These are phyloP conservation scores for Toxicodendron radicans DNA, from an alignment of 345 rosid species.

Conservation along the genomic window DNA sequence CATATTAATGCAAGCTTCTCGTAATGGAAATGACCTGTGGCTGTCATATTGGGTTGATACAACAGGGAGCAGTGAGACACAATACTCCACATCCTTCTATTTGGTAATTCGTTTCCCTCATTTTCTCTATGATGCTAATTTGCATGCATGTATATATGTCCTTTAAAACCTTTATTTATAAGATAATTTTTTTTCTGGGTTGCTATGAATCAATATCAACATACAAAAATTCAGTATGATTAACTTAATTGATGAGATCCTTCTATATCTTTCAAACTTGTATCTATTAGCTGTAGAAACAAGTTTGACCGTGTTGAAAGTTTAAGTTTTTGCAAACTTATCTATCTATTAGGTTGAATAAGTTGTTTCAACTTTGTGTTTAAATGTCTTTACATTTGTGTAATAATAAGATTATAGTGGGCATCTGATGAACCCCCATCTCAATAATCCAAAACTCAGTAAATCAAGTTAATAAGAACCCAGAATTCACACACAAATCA, in stretches of 20 bases:
- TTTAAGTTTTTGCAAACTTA: not conserved
- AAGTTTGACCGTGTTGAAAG: not conserved
- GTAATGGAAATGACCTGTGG: conserved; percentile 94
- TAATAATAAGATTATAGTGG: not conserved
- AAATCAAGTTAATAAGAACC: no score
- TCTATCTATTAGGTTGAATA: not conserved
- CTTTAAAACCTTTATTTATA: not conserved
- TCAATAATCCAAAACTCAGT: no score
- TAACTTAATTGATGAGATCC: not conserved
- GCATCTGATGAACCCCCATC: no score
- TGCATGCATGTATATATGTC: not conserved
- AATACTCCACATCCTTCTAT: conserved; percentile 70
- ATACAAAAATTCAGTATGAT: not conserved
- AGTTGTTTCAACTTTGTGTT: not conserved
- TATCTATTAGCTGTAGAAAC: not conserved
- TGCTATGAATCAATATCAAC: not conserved
- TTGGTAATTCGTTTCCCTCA: conserved; percentile 44
- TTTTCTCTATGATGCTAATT: conserved; percentile 1
- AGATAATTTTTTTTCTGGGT: not conserved
- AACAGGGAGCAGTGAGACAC: conserved; percentile 45
- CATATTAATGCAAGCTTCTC: conserved; percentile 90
- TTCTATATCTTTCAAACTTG: not conserved
- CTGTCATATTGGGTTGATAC: conserved; percentile 89
- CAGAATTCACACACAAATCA: no score
- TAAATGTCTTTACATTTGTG: no score